Evolutionary conservation across 2,329 filamentous ascomycete genomes (phyloP), one percentile per base, ranked within the genome.

Genomic region (Xylaria sp.): DNA sequence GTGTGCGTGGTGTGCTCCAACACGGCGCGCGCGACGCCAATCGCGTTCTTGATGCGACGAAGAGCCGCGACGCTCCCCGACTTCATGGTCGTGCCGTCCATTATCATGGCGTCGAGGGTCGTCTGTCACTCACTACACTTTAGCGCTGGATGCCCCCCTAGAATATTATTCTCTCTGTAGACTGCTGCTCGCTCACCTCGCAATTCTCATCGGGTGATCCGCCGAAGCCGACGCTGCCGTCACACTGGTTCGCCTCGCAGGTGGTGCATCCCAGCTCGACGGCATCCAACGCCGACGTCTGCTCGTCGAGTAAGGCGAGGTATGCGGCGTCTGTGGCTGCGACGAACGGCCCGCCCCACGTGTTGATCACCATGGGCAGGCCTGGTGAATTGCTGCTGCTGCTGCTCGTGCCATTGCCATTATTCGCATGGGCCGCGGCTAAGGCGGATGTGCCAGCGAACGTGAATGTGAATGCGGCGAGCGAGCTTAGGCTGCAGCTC

Each of bases 21-120:
- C 34, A 88, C 85, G 47, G 79, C 79, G 0, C 85, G 78, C 3
- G 86, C 86, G 0, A 87, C 85, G 19, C 80, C 79, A 11, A 86
- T 79, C 50, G 85, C 85, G 68, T 85, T 78, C 47, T 77, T 80
- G 21, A 88, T 76, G 45, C 85, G 81, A 4, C 85, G 81, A 21
- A 88, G 77, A 0, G 80, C 83, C 0, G 85, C 86, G 4, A 88
- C 85, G 4, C 85, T 85, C 50, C 86, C 86, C 0, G 82, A 80
- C 17, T 86, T 85, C 78, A 88, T 81, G n/a, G 80, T 84, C 0
- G 76, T 77, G 32, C 86, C 85, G 74, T 88, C 85, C 82, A 88
- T 87, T 75, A 88, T 82, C 79, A 88, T 81, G n/a, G 86, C 85
- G 76, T 88, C 86, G 14, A 88, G 84, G 0, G 85, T 87, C 2